Conservation (phyloP, 352 stramenopile species). For the Phytopythium litorale region DNA sequence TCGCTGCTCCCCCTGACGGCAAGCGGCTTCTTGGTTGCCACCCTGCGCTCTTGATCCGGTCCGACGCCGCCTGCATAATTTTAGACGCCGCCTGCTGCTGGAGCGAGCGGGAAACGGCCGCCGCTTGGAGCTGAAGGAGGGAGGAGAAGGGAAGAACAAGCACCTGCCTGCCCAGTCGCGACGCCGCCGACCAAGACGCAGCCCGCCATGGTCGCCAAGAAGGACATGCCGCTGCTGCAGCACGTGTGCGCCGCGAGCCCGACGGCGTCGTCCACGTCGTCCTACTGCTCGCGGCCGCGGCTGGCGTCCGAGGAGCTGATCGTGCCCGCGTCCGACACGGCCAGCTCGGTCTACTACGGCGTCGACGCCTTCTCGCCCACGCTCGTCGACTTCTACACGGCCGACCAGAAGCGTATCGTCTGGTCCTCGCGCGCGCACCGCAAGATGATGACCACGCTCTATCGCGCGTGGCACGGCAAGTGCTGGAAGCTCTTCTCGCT, state of each 20-base stretch:
- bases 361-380: conserved; percentile 84
- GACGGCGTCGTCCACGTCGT: conserved; percentile 47
- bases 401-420: conserved; percentile 82
- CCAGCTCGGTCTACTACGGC: conserved; percentile 85
- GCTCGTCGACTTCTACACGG: conserved; percentile 84
- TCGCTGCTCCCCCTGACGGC: too few relatives aligned
- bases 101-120: not conserved
- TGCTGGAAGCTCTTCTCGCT: conserved; percentile 70
- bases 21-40: not conserved
- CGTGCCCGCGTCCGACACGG: conserved; percentile 61
- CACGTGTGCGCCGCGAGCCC: conserved; percentile 28
- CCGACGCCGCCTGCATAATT: not conserved
- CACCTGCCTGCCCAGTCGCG: not conserved
- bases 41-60: not conserved
- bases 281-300: conserved; percentile 32
- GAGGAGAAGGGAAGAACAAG: not conserved
- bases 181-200: not conserved
- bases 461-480: conserved; percentile 66
- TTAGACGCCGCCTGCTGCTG: not conserved
- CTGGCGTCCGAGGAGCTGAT: conserved; percentile 79
- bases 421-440: conserved; percentile 83
- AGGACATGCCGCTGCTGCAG: conserved; percentile 56
- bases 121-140: not conserved
- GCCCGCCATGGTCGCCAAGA: conserved; percentile 35
- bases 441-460: conserved; percentile 89